phyloP scores from a whole-genome alignment of 306 rosid genomes.

The Purshia tridentata region DNA sequence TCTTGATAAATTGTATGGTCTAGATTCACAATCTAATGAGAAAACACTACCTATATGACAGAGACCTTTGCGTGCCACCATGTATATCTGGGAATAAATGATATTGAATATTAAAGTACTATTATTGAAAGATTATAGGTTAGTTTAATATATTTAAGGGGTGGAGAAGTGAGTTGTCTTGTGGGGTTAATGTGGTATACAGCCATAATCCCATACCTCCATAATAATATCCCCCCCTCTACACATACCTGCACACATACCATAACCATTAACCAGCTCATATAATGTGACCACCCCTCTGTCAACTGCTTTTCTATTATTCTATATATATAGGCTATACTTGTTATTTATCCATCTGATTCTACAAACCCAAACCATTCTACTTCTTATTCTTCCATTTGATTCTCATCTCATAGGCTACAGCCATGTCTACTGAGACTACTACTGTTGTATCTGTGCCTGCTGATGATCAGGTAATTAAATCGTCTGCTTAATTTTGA shows the following conservation, averaged over 20 bases:
- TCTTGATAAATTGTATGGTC: too few species aligned
- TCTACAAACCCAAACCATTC: neutral
- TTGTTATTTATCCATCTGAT: slow-evolving; percentile 11
- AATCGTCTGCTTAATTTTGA: neutral
- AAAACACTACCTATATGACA: neutral
- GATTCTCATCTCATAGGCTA: neutral
- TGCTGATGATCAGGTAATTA: slow-evolving; percentile 2
- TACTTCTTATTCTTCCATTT: neutral
- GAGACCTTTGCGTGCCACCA: slow-evolving; percentile 7
- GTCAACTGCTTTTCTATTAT: slow-evolving; percentile 19
- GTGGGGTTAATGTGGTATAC: neutral
- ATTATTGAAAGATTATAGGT: neutral
- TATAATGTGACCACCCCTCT: slow-evolving; percentile 7
- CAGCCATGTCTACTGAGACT: slow-evolving; percentile 19
- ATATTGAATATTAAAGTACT: neutral
- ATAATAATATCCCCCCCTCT: neutral
- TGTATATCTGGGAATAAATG: neutral
- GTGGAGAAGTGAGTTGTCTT: slow-evolving; percentile 20
- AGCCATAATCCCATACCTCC: neutral
- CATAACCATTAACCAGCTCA: slow-evolving; percentile 6
- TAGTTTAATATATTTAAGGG: neutral
- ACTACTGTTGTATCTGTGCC: neutral
- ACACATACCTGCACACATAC: neutral
- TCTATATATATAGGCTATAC: neutral
- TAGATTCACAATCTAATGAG: too few species aligned